phyloP scores from a whole-genome alignment of 768 basidiomycete species.

The Tricholomella constricta region DNA sequence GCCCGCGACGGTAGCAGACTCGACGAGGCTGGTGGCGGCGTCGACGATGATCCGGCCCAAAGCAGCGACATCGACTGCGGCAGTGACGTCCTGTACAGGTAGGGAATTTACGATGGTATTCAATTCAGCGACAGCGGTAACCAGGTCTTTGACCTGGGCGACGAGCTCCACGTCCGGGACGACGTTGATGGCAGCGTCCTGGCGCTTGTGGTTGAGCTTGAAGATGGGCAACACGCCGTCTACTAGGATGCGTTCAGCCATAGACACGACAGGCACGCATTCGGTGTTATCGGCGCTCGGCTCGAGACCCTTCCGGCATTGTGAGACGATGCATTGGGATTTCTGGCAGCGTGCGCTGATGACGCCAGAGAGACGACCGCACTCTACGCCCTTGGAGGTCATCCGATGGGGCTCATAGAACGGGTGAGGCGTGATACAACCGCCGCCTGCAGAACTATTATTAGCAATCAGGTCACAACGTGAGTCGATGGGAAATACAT shows the following conservation, averaged over 20 bases:
- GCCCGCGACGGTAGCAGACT: not conserved
- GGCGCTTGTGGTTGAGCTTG: not conserved
- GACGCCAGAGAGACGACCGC: conserved; percentile 19
- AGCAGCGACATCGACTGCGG: not conserved
- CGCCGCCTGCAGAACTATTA: conserved; percentile 14
- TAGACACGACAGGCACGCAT: conserved; percentile 8
- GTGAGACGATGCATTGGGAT: conserved; percentile 13
- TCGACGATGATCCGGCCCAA: not conserved
- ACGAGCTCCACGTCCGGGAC: not conserved
- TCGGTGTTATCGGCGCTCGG: conserved; percentile 9
- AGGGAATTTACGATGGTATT: not conserved
- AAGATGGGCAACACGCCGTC: not conserved
- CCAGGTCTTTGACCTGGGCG: not conserved
- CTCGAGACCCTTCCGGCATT: conserved; percentile 9
- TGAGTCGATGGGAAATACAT: not conserved
- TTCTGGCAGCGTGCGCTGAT: conserved; percentile 2
- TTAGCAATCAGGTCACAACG: not conserved
- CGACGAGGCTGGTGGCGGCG: not conserved
- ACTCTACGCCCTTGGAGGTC: conserved; percentile 27
- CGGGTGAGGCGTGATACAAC: conserved; percentile 19
- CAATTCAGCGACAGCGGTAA: not conserved
- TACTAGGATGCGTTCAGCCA: not conserved
- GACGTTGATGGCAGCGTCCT: not conserved
- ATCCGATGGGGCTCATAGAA: conserved; percentile 22
- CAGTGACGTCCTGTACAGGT: not conserved